Evolutionary conservation across 2,329 filamentous ascomycete species (phyloP).

Genomic region (Bipolaris cookei): DNA sequence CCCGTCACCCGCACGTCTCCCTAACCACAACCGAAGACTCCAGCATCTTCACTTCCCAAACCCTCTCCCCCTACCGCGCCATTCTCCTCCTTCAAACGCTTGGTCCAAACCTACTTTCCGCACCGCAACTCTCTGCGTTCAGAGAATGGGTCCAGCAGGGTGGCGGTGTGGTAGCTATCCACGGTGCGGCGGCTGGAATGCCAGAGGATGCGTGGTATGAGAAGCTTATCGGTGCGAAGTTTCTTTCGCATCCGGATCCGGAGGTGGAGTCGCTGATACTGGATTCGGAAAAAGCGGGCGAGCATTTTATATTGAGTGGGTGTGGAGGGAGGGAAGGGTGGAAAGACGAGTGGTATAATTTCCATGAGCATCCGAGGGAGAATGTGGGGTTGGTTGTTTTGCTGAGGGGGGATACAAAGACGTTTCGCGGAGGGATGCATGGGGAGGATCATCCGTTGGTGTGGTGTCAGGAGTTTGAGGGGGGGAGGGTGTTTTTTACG

Average conservation of each 20-base stretch:
- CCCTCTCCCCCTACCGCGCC: constrained; percentile 14
- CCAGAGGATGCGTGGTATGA: constrained; percentile 29
- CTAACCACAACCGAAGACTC: constrained; percentile 32
- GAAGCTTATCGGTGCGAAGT: constrained; percentile 32
- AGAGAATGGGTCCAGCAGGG: constrained; percentile 24
- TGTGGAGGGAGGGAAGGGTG: constrained; percentile 15
- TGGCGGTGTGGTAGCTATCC: constrained; percentile 35
- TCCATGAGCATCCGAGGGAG: constrained; percentile 29
- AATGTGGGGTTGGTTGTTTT: constrained; percentile 30
- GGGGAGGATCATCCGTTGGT: constrained; percentile 37
- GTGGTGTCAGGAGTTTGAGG: constrained; percentile 42
- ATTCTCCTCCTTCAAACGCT: constrained; percentile 29
- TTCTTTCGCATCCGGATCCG: constrained; percentile 35
- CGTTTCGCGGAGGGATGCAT: constrained; percentile 31
- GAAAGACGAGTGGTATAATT: constrained; percentile 43
- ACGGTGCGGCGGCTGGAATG: constrained; percentile 38
- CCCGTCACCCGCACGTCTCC: not conserved
- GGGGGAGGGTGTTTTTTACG: constrained; percentile 31
- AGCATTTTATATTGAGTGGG: constrained; percentile 16
- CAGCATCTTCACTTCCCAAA: constrained; percentile 12
- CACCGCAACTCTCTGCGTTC: constrained; percentile 22
- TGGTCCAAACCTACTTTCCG: constrained; percentile 22
- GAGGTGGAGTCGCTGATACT: constrained; percentile 27
- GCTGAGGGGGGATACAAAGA: constrained; percentile 28
- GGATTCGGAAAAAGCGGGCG: not conserved